A percentile compares a stretch with the other conserved stretches of the same genome.
phyloP scores from a whole-genome alignment of 176 grass and related monocot genomes.

The Aegilops longissima region DNA sequence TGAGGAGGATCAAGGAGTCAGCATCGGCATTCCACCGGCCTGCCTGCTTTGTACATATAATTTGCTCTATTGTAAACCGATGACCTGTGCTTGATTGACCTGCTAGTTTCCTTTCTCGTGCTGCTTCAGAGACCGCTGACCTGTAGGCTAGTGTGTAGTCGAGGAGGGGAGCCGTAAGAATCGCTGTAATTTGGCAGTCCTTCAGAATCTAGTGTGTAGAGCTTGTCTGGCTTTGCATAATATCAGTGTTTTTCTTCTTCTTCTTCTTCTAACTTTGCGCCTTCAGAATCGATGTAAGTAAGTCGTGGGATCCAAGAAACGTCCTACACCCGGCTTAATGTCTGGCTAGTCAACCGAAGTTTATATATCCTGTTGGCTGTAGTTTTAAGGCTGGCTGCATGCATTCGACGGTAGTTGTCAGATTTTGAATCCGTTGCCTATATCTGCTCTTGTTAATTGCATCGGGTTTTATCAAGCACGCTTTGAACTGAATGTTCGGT shows the following conservation, averaged over 20 bases:
- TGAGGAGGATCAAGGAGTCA: slow-evolving; percentile 35
- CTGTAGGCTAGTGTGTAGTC: slow-evolving; percentile 24
- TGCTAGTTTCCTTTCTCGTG: slow-evolving; percentile 2
- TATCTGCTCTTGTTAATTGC: background rate
- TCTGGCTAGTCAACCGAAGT: background rate
- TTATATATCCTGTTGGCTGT: background rate
- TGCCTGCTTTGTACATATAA: slow-evolving; percentile 34
- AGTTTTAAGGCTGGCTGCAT: no score
- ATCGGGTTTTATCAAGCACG: background rate
- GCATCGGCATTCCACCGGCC: background rate
- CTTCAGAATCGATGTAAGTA: background rate
- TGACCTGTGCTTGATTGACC: slow-evolving; percentile 18
- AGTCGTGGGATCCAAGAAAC: background rate
- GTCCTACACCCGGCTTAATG: background rate
- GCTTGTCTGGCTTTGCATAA: slow-evolving; percentile 26
- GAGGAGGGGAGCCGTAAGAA: slow-evolving; percentile 19
- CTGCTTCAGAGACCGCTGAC: slow-evolving; percentile 21
- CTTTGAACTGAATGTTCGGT: background rate
- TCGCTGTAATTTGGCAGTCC: background rate
- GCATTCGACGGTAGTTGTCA: no score
- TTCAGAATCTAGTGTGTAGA: slow-evolving; percentile 24
- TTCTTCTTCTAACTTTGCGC: background rate
- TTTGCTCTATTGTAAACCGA: slow-evolving; percentile 25
- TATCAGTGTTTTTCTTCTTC: background rate
- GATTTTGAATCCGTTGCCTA: background rate